These are phyloP conservation scores for Aspergillus carlsbadensis DNA, from an alignment of 495 filamentous ascomycete genomes.

Conservation along the genomic window DNA sequence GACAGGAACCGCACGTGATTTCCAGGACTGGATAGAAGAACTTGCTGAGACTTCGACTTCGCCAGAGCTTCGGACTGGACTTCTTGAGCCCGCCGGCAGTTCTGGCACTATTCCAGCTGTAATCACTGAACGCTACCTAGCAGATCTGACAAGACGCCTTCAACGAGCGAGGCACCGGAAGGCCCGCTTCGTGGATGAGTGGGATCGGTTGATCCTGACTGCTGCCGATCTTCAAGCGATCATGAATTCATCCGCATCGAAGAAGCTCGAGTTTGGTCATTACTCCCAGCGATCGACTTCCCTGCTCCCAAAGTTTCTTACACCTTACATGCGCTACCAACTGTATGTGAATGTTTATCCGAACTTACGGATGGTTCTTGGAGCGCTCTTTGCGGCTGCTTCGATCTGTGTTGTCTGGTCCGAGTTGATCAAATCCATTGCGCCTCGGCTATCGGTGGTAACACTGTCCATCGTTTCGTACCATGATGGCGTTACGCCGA, in stretches of 20 bases:
- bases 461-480: constrained; percentile 83
- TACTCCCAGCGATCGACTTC: constrained; percentile 54
- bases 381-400: constrained; percentile 64
- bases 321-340: constrained; percentile 80
- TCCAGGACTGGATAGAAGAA: constrained; percentile 94
- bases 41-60: constrained; percentile 71
- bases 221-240: constrained; percentile 76
- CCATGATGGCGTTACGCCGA: constrained; percentile 60
- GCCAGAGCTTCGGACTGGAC: constrained; percentile 58
- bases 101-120: constrained; percentile 63
- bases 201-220: constrained; percentile 73
- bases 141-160: constrained; percentile 79
- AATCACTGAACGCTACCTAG: constrained; percentile 90
- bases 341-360: constrained; percentile 71
- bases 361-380: constrained; percentile 57
- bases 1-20: constrained; percentile 74
- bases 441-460: constrained; percentile 77
- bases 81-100: constrained; percentile 35
- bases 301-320: constrained; percentile 60
- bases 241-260: constrained; percentile 77
- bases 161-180: constrained; percentile 79
- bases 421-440: constrained; percentile 76
- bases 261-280: constrained; percentile 72
- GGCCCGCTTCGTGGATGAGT: constrained; percentile 77
- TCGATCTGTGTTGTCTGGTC: constrained; percentile 88